phyloP scores from a whole-genome alignment of 805 yeast genomes.

The Komagataella mondaviorum region DNA sequence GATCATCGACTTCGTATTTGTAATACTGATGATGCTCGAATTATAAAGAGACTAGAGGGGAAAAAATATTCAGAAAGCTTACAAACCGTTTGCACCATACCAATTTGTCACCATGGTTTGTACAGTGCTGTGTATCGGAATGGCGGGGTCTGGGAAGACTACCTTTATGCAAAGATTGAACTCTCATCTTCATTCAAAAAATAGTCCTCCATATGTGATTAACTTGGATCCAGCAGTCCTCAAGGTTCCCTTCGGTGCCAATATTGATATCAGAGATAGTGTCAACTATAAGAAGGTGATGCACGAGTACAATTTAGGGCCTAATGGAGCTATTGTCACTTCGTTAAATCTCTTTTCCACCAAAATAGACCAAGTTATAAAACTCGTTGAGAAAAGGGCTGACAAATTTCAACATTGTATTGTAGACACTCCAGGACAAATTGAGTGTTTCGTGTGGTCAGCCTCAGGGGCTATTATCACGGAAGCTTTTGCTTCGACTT shows the following conservation, averaged over 20 bases:
- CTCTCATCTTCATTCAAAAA: constrained; percentile 66
- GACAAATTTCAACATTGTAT: constrained; percentile 53
- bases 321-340: constrained; percentile 97
- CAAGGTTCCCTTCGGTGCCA: constrained; percentile 86
- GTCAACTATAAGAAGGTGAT: constrained; percentile 91
- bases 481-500: constrained; percentile 89
- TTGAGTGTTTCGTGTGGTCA: constrained; percentile 96
- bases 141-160: constrained; percentile 81
- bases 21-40: background rate
- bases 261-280: constrained; percentile 92
- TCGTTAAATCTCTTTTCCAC: constrained; percentile 86
- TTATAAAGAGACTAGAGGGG: background rate
- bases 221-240: constrained; percentile 95
- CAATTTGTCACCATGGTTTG: constrained; percentile 13
- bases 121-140: constrained; percentile 25
- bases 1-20: background rate
- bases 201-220: constrained; percentile 77
- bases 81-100: background rate
- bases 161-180: constrained; percentile 93
- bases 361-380: constrained; percentile 89
- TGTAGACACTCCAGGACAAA: constrained; percentile 97
- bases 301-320: constrained; percentile 92
- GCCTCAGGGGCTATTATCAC: constrained; percentile 96
- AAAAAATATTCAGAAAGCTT: background rate
- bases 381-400: constrained; percentile 68